A percentile compares a stretch with the other conserved stretches of the same genome.
These are phyloP conservation scores for Populus hybrid DNA, from an alignment of 441 rosid genomes.

Conservation along the genomic window DNA sequence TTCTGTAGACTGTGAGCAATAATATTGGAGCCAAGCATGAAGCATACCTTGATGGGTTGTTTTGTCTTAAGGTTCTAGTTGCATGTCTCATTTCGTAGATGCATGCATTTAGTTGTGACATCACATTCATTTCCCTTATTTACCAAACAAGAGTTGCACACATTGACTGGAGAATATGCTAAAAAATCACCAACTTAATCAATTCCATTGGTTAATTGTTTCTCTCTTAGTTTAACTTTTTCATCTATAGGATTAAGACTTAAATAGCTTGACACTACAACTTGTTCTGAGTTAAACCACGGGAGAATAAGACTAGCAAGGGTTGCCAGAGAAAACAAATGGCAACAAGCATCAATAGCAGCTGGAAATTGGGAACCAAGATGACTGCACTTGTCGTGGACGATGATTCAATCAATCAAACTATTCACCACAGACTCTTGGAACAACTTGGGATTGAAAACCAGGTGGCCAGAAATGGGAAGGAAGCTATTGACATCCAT, in stretches of 20 bases:
- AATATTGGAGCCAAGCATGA: not conserved
- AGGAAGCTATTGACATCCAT: slow-evolving; percentile 70
- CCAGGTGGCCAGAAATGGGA: slow-evolving; percentile 53
- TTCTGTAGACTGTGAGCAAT: not conserved
- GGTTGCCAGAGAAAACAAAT: not conserved
- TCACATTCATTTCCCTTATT: slow-evolving; percentile 15
- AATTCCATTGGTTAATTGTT: not conserved
- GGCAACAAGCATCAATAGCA: not conserved
- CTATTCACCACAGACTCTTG: slow-evolving; percentile 46
- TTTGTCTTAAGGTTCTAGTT: not conserved
- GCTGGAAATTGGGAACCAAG: slow-evolving; percentile 5
- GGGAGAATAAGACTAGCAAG: not conserved
- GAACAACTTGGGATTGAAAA: slow-evolving; percentile 46
- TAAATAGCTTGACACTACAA: not conserved
- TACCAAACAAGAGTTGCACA: slow-evolving; percentile 2
- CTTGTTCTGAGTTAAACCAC: not conserved
- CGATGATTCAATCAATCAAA: slow-evolving; percentile 45
- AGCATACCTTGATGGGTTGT: not conserved
- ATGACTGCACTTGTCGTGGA: slow-evolving; percentile 68
- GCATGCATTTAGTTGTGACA: slow-evolving; percentile 15
- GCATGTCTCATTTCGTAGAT: not conserved
- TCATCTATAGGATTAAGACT: not conserved
- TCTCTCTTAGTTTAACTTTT: not conserved
- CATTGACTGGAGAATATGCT: slow-evolving; percentile 18
- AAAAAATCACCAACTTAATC: not conserved